phyloP scores from a whole-genome alignment of 352 stramenopile species.

The Globisporangium abappressorium region DNA sequence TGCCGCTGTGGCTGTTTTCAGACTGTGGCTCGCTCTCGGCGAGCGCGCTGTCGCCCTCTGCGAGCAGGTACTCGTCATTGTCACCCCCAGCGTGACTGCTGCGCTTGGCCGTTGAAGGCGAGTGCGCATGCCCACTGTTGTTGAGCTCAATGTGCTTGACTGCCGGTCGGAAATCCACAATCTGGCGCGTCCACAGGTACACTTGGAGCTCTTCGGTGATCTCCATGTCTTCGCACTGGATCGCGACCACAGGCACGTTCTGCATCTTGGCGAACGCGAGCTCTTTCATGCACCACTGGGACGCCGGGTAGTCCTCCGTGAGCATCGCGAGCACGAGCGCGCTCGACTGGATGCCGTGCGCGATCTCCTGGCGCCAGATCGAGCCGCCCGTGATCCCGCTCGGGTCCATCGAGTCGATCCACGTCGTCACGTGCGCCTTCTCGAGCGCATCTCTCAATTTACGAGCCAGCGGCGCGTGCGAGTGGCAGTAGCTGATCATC shows the following conservation, averaged over 20 bases:
- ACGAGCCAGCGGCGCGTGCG: constrained; percentile 58
- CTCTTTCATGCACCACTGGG: constrained; percentile 87
- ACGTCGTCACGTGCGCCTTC: constrained; percentile 71
- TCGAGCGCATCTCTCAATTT: constrained; percentile 72
- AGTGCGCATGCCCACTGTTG: not conserved
- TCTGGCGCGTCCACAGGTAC: constrained; percentile 84
- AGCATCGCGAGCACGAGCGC: constrained; percentile 72
- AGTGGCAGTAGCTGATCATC: constrained; percentile 88
- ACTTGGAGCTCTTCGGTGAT: constrained; percentile 83
- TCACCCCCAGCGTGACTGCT: constrained; percentile 18
- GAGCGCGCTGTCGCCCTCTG: constrained; percentile 2
- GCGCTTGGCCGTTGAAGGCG: not conserved
- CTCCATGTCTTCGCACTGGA: constrained; percentile 79
- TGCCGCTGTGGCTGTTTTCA: constrained; percentile 15
- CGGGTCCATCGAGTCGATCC: constrained; percentile 84
- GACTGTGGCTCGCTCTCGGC: constrained; percentile 10
- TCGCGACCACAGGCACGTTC: constrained; percentile 80
- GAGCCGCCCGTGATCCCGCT: constrained; percentile 77
- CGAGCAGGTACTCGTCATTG: constrained; percentile 8
- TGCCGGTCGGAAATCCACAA: constrained; percentile 71
- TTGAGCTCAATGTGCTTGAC: constrained; percentile 21
- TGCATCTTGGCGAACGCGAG: constrained; percentile 84
- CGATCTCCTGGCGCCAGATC: constrained; percentile 82
- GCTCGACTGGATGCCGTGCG: constrained; percentile 67
- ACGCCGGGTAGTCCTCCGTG: constrained; percentile 71